phyloP scores from a whole-genome alignment of 768 basidiomycete species.

The Chiua virens region DNA sequence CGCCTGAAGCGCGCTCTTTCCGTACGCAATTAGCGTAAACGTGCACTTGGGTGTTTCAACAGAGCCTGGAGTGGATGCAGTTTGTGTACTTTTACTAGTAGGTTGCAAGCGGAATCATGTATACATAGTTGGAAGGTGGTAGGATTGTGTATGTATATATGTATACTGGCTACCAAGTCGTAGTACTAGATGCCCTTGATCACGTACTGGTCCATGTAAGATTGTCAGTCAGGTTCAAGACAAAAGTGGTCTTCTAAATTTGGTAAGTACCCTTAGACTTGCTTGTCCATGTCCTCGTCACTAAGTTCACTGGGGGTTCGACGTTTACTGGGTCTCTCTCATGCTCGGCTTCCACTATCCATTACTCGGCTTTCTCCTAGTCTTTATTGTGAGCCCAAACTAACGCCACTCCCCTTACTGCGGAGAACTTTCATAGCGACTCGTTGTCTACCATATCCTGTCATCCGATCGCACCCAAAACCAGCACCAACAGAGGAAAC shows the following conservation, averaged over 20 bases:
- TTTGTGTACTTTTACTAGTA: no score
- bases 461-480: not conserved
- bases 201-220: no score
- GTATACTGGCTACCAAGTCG: no score
- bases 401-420: not conserved
- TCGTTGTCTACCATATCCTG: conserved; percentile 7
- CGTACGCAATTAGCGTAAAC: no score
- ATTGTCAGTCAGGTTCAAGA: no score
- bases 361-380: not conserved
- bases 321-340: conserved; percentile 6
- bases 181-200: no score
- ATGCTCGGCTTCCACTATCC: not conserved
- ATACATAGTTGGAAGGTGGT: no score
- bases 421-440: conserved; percentile 17
- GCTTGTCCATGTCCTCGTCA: conserved; percentile 13
- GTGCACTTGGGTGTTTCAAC: no score
- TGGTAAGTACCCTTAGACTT: not conserved
- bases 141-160: no score
- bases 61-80: no score
- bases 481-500: conserved; percentile 5
- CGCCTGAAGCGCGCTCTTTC: no score
- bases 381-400: not conserved
- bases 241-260: conserved; percentile 3
- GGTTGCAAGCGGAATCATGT: no score
- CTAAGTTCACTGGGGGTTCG: not conserved